phyloP scores from a whole-genome alignment of 2,329 filamentous ascomycete species.

The Xylariaceae sp. region DNA sequence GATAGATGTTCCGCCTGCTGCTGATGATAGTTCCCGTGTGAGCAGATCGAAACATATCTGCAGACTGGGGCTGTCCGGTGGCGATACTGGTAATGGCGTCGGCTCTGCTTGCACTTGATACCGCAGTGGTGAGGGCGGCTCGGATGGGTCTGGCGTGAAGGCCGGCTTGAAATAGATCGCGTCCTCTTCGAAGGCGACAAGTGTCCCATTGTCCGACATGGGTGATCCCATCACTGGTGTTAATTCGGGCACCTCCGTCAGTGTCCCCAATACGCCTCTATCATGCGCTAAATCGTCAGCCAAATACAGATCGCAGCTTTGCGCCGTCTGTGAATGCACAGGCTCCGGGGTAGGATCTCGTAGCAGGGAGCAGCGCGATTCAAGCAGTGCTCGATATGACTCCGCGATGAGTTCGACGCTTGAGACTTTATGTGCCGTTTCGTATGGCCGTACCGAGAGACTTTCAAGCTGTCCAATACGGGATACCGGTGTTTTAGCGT shows the following conservation, averaged over 20 bases:
- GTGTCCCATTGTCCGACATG: slow-evolving; percentile 40
- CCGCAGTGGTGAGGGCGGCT: slow-evolving; percentile 17
- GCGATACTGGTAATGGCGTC: slow-evolving; percentile 5
- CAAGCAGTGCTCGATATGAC: slow-evolving; percentile 45
- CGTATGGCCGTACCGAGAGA: slow-evolving; percentile 16
- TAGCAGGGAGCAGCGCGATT: slow-evolving; percentile 32
- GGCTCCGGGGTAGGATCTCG: slow-evolving; percentile 25
- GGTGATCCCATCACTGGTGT: slow-evolving; percentile 24
- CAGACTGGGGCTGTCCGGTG: slow-evolving; percentile 32
- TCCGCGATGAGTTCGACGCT: slow-evolving; percentile 47
- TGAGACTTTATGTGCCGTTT: slow-evolving; percentile 29
- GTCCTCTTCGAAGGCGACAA: slow-evolving; percentile 44
- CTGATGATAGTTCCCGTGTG: slow-evolving; percentile 43
- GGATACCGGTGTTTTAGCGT: slow-evolving; percentile 48
- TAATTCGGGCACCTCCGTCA: slow-evolving; percentile 12
- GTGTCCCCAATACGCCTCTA: slow-evolving; percentile 8
- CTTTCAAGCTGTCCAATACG: slow-evolving; percentile 46
- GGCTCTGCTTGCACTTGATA: slow-evolving; percentile 6
- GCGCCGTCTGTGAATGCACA: background rate
- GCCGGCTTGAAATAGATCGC: slow-evolving; percentile 44
- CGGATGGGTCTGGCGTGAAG: slow-evolving; percentile 31
- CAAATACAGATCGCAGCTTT: slow-evolving; percentile 1
- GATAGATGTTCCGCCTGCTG: slow-evolving; percentile 23
- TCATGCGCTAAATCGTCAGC: background rate
- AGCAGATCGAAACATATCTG: slow-evolving; percentile 50